phyloP scores from a whole-genome alignment of 2,329 filamentous ascomycete species.

The Davidsoniella virescens region DNA sequence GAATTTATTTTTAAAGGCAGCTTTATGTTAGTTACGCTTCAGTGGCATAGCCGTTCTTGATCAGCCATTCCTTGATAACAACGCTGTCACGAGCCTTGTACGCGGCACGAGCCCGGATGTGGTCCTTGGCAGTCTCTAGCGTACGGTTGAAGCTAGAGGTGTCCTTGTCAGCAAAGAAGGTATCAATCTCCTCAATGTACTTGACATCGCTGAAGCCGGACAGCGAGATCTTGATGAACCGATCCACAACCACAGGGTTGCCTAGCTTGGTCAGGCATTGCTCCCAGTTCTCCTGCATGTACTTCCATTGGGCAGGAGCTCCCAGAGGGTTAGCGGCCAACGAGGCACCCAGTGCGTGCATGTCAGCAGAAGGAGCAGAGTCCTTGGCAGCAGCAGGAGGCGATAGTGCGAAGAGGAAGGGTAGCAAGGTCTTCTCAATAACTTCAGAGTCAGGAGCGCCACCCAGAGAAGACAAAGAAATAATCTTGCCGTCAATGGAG shows the following conservation, averaged over 20 bases:
- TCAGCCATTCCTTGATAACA: constrained; percentile 64
- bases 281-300: constrained; percentile 71
- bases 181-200: constrained; percentile 57
- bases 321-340: constrained; percentile 58
- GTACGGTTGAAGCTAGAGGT: constrained; percentile 75
- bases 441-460: constrained; percentile 53
- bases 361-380: constrained; percentile 69
- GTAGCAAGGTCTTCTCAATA: constrained; percentile 48
- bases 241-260: constrained; percentile 79
- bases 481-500: constrained; percentile 81
- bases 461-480: constrained; percentile 62
- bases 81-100: constrained; percentile 66
- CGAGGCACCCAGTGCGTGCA: constrained; percentile 63
- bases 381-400: constrained; percentile 32
- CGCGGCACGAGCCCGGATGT: constrained; percentile 63
- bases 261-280: constrained; percentile 53
- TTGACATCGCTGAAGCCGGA: constrained; percentile 59
- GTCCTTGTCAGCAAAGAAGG: constrained; percentile 78
- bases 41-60: constrained; percentile 29
- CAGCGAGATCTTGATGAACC: constrained; percentile 66
- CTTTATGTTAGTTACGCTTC: background rate
- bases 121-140: constrained; percentile 71
- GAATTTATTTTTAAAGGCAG: background rate
- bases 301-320: constrained; percentile 67
- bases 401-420: constrained; percentile 60